phyloP scores from a whole-genome alignment of 768 basidiomycete species.

The Pleurotus cornucopiae region DNA sequence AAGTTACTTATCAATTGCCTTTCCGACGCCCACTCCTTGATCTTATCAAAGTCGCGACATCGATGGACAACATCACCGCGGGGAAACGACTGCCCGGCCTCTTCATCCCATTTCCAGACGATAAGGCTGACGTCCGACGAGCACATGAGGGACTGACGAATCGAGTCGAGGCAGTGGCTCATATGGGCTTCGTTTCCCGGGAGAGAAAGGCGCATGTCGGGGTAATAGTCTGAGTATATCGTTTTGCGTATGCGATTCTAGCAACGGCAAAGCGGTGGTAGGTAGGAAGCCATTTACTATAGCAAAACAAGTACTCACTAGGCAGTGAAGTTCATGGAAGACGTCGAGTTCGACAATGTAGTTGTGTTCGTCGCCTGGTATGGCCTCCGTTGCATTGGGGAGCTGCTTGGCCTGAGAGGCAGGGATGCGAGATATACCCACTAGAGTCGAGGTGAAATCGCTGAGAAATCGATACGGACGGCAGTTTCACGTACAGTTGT shows the following conservation, averaged over 20 bases:
- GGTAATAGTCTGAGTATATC: conserved; percentile 15
- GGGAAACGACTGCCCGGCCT: background rate
- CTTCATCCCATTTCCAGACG: conserved; percentile 17
- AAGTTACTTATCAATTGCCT: too few relatives aligned
- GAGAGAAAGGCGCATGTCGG: conserved; percentile 9
- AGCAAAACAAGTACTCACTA: conserved; percentile 9
- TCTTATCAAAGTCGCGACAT: conserved; percentile 1
- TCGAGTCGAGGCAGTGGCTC: conserved; percentile 16
- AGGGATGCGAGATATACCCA: conserved; percentile 9
- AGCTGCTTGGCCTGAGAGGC: conserved; percentile 16
- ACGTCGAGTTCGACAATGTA: conserved; percentile 20
- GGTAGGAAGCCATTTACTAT: too few relatives aligned
- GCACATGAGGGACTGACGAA: conserved; percentile 17
- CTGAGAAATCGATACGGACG: background rate
- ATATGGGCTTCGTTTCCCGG: conserved; percentile 13
- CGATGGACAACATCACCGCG: background rate
- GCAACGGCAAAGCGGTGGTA: too few relatives aligned
- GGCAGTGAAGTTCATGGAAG: conserved; percentile 22
- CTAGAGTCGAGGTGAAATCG: background rate
- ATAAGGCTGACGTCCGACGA: conserved; percentile 13
- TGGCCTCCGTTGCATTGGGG: conserved; percentile 19
- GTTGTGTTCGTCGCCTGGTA: conserved; percentile 15
- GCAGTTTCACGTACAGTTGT: background rate
- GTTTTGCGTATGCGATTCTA: conserved; percentile 17
- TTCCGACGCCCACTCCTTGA: background rate